Conservation (phyloP, 1,139 yeast species). For the Pneumocystis sp. region DNA sequence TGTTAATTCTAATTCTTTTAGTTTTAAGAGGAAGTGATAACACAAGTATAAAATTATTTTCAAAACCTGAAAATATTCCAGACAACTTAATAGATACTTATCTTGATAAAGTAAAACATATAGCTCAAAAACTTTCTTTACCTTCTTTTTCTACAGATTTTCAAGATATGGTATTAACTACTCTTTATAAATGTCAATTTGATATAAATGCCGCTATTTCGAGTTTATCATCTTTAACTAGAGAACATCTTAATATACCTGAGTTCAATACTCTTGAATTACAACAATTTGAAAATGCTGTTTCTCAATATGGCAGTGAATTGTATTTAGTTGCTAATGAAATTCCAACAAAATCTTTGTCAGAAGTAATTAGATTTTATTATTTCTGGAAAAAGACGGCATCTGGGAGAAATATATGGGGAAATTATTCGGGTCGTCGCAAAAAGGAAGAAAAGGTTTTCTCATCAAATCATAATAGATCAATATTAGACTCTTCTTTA, state of each 20-base stretch:
- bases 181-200: conserved; percentile 40
- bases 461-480: conserved; percentile 22
- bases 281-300: conserved; percentile 58
- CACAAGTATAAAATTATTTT: conserved; percentile 37
- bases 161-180: conserved; percentile 51
- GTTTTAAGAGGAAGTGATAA: conserved; percentile 51
- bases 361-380: conserved; percentile 72
- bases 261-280: conserved; percentile 52
- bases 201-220: conserved; percentile 9
- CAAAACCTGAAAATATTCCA: conserved; percentile 39
- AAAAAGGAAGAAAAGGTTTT: conserved; percentile 31
- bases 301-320: conserved; percentile 62
- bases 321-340: conserved; percentile 54
- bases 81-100: conserved; percentile 36
- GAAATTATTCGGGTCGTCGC: conserved; percentile 57
- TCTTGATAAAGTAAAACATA: conserved; percentile 36
- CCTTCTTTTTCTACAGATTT: conserved; percentile 54
- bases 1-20: background rate
- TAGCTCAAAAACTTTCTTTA: conserved; percentile 40
- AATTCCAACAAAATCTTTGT: conserved; percentile 53
- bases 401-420: conserved; percentile 68
- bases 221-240: conserved; percentile 32
- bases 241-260: conserved; percentile 57
- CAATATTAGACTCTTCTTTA: conserved; percentile 19
- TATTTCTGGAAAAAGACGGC: conserved; percentile 83